Evolutionary conservation across 352 stramenopile genomes (phyloP), one percentile per base, ranked within the genome.

Genomic region (Globisporangium iwayamae): DNA sequence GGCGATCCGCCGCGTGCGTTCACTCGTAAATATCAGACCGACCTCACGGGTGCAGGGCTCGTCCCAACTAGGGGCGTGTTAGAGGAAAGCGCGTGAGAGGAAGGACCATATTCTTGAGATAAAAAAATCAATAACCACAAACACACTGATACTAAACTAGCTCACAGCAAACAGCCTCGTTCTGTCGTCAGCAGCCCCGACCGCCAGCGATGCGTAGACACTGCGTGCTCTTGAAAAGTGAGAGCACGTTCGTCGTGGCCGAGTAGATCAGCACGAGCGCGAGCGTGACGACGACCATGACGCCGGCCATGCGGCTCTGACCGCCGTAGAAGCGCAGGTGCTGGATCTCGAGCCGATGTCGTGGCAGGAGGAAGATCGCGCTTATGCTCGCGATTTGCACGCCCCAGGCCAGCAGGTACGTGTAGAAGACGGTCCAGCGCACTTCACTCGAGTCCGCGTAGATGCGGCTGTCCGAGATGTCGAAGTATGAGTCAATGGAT

Each of bases 401-500:
- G 3, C 34, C 55, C 67, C 87, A 91, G 30, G 79, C 78, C 30
- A 92, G 65, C 30, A 83, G 47, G 65, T 86, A 89, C 32, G 73
- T 74, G 48, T 63, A 56, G 36, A 77, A 83, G 3, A 79, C 67
- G n/a, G 87, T 67, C 13, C 51, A 61, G 9, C 81, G 81, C 48
- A 87, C 75, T 32, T 61, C 32, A 0, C 43, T 60, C 54, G 77
- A 83, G 71, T 91, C 83, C 0, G 48, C 63, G 75, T 81, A 71
- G 52, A 86, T 71, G 58, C 79, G 70, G 8, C 76, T 45, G 58
- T 84, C 85, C 14, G 71, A 67, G 22, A 90, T 70, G 43, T 75
- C 64, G 52, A 90, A 88, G 36, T 71, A 72, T 38, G 77, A 77
- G 66, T 89, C 79, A 30, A 91, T 65, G 48, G 75, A 75, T 68